Evolutionary conservation across 768 basidiomycete species (phyloP).

Genomic region (Terana coerulea): DNA sequence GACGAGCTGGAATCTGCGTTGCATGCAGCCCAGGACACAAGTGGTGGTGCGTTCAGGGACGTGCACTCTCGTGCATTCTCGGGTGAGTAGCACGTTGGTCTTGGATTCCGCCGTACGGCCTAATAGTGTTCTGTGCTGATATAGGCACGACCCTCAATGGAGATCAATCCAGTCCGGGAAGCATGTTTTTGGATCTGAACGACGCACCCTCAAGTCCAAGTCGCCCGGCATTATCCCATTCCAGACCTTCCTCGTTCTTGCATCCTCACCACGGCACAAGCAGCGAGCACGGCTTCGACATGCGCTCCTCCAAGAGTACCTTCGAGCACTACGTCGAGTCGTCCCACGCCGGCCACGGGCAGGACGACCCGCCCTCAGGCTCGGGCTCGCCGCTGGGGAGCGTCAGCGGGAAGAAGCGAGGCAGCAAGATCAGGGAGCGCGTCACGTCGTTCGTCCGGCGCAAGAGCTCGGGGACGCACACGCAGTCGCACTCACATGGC

Average conservation of each 20-base stretch:
- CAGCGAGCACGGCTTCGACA: neutral
- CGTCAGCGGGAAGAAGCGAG: neutral
- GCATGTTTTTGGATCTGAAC: neutral
- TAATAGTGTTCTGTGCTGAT: too few species aligned
- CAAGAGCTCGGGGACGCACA: neutral
- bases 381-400: neutral
- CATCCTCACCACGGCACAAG: neutral
- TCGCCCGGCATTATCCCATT: too few species aligned
- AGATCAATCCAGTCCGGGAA: neutral
- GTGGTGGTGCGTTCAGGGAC: too few species aligned
- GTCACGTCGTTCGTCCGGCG: constrained; percentile 4
- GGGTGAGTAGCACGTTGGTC: neutral
- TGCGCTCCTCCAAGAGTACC: constrained; percentile 5
- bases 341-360: neutral
- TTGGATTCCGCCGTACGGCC: too few species aligned
- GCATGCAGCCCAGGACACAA: neutral
- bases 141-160: neutral
- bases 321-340: constrained; percentile 3
- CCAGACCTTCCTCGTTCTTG: too few species aligned
- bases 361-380: neutral
- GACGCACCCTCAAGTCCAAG: neutral
- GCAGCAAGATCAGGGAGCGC: neutral
- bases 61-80: neutral
- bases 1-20: neutral
- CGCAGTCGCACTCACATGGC: too few species aligned